Evolutionary conservation across 2,329 filamentous ascomycete species (phyloP), one percentile per base, ranked within the genome.

Genomic region (Epichloe sylvatica): DNA sequence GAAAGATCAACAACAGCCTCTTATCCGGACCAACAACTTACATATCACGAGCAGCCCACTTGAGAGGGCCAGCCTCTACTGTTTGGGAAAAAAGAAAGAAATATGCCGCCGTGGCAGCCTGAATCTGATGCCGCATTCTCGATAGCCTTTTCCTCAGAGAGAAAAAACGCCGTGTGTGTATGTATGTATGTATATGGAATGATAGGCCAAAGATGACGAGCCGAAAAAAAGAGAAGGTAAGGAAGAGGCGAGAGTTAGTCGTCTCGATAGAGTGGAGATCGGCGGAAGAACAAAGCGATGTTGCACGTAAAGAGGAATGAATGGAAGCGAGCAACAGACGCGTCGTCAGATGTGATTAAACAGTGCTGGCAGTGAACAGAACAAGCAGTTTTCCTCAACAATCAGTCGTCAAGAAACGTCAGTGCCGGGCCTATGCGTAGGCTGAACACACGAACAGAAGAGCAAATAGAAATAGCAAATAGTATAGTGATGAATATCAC

Each of bases 11-110:
- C 8, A 30, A 21, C 4, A 30, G 17, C 38, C 4, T 40, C 39
- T 23, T 41, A 9, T 13, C 19, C 39, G n/a, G 12, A 6, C 30
- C 17, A 8, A 21, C 34, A 38, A 55, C 62, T 47, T 53, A 67
- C 64, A 61, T 51, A 55, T 54, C 61, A 54, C 56, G 54, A 55
- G 59, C 55, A 55, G 57, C 60, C 62, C 64, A 60, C 48, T 57
- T 58, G 34, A 64, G 55, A 61, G 62, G 67, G 55, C 64, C 65
- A 55, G 65, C 65, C 62, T 63, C 56, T 23, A 56, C 56, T 49
- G 53, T 60, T 53, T 61, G 59, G 19, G 56, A 54, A 56, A 56
- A 50, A 47, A 62, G 51, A 51, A 66, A 55, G 49, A 63, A 39
- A 54, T 51, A 59, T 5, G 64, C 47, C 52, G 52, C 60, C 34